Evolutionary conservation across 176 grass and related monocot species (phyloP).

Genomic region (Oryza australiensis): DNA sequence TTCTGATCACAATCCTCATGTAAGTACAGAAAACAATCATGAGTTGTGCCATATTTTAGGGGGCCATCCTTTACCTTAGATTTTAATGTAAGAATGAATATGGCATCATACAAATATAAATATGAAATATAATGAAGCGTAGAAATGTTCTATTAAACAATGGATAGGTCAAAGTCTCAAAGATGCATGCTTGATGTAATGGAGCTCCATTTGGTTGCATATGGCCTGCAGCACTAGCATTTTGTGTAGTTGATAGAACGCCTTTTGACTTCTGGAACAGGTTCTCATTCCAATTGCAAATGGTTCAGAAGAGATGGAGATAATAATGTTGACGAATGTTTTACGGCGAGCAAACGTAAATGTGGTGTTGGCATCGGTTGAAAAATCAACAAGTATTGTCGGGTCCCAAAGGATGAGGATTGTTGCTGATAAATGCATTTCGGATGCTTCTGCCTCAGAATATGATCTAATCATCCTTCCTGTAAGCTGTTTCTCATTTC

Average conservation of each 20-base stretch:
- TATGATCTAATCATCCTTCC: slow-evolving; percentile 95
- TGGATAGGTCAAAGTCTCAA: neutral
- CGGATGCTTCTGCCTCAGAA: slow-evolving; percentile 59
- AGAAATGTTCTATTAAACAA: neutral
- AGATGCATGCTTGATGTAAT: slow-evolving; percentile 25
- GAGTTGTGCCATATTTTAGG: neutral
- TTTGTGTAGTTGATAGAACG: neutral
- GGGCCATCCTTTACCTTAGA: neutral
- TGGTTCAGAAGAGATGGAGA: slow-evolving; percentile 92
- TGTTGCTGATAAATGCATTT: slow-evolving; percentile 70
- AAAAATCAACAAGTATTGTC: slow-evolving; percentile 58
- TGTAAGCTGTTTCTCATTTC: slow-evolving; percentile 55
- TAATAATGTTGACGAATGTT: slow-evolving; percentile 72
- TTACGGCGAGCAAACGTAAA: slow-evolving; percentile 83
- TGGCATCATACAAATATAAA: neutral
- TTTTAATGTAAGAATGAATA: slow-evolving; percentile 26
- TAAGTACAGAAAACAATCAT: slow-evolving; percentile 47
- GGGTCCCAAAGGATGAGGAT: slow-evolving; percentile 72
- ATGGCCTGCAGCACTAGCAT: slow-evolving; percentile 1
- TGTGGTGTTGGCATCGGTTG: slow-evolving; percentile 85
- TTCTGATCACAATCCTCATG: slow-evolving; percentile 61
- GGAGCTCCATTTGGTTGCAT: neutral
- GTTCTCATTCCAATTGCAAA: slow-evolving; percentile 92
- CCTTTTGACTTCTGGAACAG: slow-evolving; percentile 52
- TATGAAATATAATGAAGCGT: neutral